These are phyloP conservation scores for Fusarium sp. DNA, from an alignment of 2,329 filamentous ascomycete genomes.

Conservation along the genomic window DNA sequence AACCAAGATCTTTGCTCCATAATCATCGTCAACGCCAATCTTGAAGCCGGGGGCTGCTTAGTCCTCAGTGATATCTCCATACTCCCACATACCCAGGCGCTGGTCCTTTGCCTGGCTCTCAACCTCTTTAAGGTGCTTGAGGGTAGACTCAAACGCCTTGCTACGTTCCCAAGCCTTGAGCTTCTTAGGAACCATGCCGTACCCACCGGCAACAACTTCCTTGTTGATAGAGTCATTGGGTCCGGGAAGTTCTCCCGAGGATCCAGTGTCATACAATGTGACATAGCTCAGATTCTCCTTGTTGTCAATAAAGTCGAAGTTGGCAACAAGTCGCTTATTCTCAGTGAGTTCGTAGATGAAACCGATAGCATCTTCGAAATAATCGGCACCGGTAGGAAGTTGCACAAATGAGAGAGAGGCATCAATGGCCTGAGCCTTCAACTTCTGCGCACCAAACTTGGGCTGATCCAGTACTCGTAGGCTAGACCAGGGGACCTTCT, in stretches of 20 bases:
- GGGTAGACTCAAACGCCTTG: slow-evolving; percentile 72
- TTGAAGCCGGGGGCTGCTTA: slow-evolving; percentile 51
- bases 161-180: slow-evolving; percentile 89
- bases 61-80: slow-evolving; percentile 94
- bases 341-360: slow-evolving; percentile 81
- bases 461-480: slow-evolving; percentile 82
- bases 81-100: slow-evolving; percentile 95
- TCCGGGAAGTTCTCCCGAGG: slow-evolving; percentile 62
- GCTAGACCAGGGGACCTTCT: slow-evolving; percentile 84
- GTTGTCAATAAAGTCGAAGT: slow-evolving; percentile 83
- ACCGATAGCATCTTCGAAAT: slow-evolving; percentile 80
- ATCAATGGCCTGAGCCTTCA: slow-evolving; percentile 88
- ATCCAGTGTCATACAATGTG: slow-evolving; percentile 84
- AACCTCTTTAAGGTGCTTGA: slow-evolving; percentile 76
- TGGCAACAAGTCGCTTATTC: slow-evolving; percentile 83
- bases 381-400: slow-evolving; percentile 83
- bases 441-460: slow-evolving; percentile 82
- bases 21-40: background rate
- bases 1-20: slow-evolving; percentile 13
- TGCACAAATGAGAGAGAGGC: slow-evolving; percentile 90
- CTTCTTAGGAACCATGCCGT: slow-evolving; percentile 92
- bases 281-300: slow-evolving; percentile 86
- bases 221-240: slow-evolving; percentile 87
- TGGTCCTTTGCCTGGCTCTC: slow-evolving; percentile 83
- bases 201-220: slow-evolving; percentile 82